These are phyloP conservation scores for Tolypocladium sp. DNA, from an alignment of 2,329 filamentous ascomycete species.

Conservation along the genomic window DNA sequence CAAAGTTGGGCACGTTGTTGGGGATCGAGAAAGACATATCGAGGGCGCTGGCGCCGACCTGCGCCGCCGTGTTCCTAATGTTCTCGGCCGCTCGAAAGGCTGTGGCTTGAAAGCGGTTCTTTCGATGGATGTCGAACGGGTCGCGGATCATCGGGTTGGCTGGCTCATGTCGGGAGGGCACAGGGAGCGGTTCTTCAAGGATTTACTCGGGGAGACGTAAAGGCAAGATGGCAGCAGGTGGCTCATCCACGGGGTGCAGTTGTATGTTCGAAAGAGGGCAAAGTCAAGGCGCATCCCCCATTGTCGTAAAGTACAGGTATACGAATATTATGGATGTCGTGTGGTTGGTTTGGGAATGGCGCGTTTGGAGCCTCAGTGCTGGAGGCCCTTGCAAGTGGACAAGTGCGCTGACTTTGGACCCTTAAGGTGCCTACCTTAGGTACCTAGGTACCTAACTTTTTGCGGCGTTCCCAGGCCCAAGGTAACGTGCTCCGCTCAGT, in stretches of 20 bases:
- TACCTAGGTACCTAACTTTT: no score
- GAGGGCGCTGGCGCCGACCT: slow-evolving; percentile 38
- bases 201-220: not conserved
- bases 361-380: not conserved
- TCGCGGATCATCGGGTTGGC: slow-evolving; percentile 29
- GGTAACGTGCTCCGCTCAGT: not conserved
- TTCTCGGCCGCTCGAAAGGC: slow-evolving; percentile 34
- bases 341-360: not conserved
- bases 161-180: slow-evolving; percentile 16
- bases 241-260: not conserved
- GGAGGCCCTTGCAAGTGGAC: not conserved
- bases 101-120: slow-evolving; percentile 38
- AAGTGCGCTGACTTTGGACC: not conserved
- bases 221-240: not conserved
- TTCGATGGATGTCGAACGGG: slow-evolving; percentile 33
- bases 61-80: slow-evolving; percentile 37
- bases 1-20: slow-evolving; percentile 61
- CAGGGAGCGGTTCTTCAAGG: not conserved
- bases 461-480: not conserved
- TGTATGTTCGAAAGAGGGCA: not conserved
- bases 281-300: not conserved
- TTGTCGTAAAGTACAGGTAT: not conserved
- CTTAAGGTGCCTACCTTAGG: not conserved
- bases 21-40: slow-evolving; percentile 60
- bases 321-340: not conserved